Base-by-base conservation (phyloP, 2,329 filamentous ascomycete species). In the Rosellinia necatrix region DNA sequence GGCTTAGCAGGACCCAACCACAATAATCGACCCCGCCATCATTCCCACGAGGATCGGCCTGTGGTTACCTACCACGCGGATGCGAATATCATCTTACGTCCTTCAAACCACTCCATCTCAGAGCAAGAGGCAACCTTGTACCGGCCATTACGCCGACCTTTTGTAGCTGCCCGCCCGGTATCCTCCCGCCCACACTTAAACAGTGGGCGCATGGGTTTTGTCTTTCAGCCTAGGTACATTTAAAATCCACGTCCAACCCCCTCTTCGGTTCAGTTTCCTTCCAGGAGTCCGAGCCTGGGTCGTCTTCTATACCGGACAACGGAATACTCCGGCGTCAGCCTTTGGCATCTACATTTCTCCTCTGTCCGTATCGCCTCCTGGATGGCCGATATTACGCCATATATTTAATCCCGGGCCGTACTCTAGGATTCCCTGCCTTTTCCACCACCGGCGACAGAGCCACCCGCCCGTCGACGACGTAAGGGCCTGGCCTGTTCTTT, bases 391-490 rank as follows among this genome's bases (percentile, higher is more conserved):
- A n/a, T 47, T 24, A 22, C 10, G 37, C 37, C 44, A 22, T 19
- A 27, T 10, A 37, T 10, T 7, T 52, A n/a, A n/a, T 29, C 17
- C 8, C 22, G 29, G 44, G 29, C 25, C 10, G 5, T n/a, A 15
- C 30, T 7, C 29, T 34, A 6, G 25, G n/a, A 40, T 24, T 34
- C 35, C 25, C 41, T 43, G 22, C 40, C 46, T 32, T 49, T 38
- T 15, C 35, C 34, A 25, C 37, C 38, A 49, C 27, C 35, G 24
- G 41, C 41, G 21, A 43, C 25, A 24, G 21, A 43, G 19, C 10
- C 21, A 24, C 24, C 41, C 30, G 30, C 47, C 42, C 41, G 49
- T 43, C 53, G 27, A 51, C 40, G 29, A n/a, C n/a, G 43, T 13
- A 42, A 41, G 24, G 22, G 24, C 46, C 50, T 24, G 46, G 37